Evolutionary conservation across 2,329 filamentous ascomycete genomes (phyloP).

Genomic region (Fusarium lateritium): DNA sequence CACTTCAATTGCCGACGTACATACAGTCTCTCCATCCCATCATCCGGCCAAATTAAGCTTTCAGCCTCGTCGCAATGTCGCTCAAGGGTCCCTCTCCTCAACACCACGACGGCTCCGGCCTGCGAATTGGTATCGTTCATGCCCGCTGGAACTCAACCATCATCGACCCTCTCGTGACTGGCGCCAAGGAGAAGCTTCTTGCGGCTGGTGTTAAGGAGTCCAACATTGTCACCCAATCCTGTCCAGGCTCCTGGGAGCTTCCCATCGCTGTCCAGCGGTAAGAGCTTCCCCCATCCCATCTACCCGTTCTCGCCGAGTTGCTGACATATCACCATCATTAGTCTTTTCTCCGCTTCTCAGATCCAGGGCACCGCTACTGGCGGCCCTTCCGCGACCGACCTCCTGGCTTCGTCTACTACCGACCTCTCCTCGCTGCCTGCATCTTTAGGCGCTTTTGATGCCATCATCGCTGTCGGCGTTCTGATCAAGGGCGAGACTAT

Average conservation of each 20-base stretch:
- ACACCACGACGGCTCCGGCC: constrained; percentile 75
- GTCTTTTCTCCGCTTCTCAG: constrained; percentile 88
- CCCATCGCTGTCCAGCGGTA: constrained; percentile 91
- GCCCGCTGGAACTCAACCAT: constrained; percentile 94
- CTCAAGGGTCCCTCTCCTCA: constrained; percentile 71
- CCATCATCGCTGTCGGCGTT: constrained; percentile 94
- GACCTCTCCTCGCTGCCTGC: constrained; percentile 71
- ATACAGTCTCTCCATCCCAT: constrained; percentile 21
- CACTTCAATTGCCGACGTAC: constrained; percentile 1
- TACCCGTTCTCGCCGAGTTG: constrained; percentile 11
- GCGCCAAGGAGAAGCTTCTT: constrained; percentile 83
- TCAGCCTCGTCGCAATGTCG: constrained; percentile 45
- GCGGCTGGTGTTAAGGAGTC: constrained; percentile 85
- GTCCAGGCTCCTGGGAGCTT: constrained; percentile 95
- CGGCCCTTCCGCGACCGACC: constrained; percentile 79
- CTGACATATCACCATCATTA: constrained; percentile 54
- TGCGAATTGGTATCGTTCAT: constrained; percentile 95
- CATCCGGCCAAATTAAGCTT: neutral
- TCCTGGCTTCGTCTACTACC: constrained; percentile 77
- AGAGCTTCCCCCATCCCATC: constrained; percentile 50
- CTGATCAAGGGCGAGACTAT: constrained; percentile 99
- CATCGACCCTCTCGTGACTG: constrained; percentile 86
- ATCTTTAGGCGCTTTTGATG: constrained; percentile 82
- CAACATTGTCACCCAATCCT: constrained; percentile 90
- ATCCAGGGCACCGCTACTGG: constrained; percentile 80